These are phyloP conservation scores for Amylocystis lapponica DNA, from an alignment of 768 basidiomycete genomes.

Conservation along the genomic window DNA sequence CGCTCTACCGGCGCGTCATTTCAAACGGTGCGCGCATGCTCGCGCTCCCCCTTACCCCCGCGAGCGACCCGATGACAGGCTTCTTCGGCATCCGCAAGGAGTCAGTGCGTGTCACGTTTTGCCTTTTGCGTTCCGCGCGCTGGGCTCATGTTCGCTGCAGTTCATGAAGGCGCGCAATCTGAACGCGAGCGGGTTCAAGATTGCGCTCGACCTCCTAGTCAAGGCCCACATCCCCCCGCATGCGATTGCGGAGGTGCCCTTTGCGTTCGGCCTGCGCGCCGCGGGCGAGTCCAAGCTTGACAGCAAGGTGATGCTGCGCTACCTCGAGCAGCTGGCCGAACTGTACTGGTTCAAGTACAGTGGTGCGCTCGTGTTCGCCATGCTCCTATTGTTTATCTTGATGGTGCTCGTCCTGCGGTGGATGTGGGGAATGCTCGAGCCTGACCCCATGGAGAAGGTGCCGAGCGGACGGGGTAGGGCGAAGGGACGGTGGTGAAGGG, in stretches of 20 bases:
- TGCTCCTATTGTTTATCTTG: background rate
- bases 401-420: background rate
- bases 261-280: slow-evolving; percentile 24
- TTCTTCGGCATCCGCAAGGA: slow-evolving; percentile 27
- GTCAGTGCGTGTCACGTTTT: slow-evolving; percentile 10
- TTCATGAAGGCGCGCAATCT: slow-evolving; percentile 23
- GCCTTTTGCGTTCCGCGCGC: background rate
- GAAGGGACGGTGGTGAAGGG: too few relatives aligned
- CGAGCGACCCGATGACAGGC: slow-evolving; percentile 27
- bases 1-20: slow-evolving; percentile 25
- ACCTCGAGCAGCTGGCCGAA: slow-evolving; percentile 24
- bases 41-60: slow-evolving; percentile 22
- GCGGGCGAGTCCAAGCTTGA: slow-evolving; percentile 26
- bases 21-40: slow-evolving; percentile 24
- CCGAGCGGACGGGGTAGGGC: too few relatives aligned
- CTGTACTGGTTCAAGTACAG: slow-evolving; percentile 24
- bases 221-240: slow-evolving; percentile 19
- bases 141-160: slow-evolving; percentile 7
- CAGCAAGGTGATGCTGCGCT: slow-evolving; percentile 25
- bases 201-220: slow-evolving; percentile 26
- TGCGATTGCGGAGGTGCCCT: slow-evolving; percentile 25
- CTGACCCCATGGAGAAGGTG: too few relatives aligned
- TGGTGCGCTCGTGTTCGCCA: slow-evolving; percentile 13
- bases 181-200: slow-evolving; percentile 26
- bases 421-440: too few relatives aligned